Evolutionary conservation across 164 flowering plant species (phyloP).

Genomic region (Cinnamomum chago): DNA sequence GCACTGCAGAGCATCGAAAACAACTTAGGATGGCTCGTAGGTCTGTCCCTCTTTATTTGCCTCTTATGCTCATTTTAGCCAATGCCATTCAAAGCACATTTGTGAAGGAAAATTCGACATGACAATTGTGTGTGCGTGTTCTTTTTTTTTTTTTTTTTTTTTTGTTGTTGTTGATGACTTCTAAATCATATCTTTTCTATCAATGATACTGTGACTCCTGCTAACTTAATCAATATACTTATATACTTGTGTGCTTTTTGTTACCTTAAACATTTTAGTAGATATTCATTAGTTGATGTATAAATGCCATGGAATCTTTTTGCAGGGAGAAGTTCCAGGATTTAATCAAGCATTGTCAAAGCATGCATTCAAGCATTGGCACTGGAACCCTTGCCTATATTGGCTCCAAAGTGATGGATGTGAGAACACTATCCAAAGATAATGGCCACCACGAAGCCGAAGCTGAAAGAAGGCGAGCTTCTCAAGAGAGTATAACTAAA

Average conservation of each 20-base stretch:
- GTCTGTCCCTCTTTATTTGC: slow-evolving; percentile 24
- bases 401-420: slow-evolving; percentile 90
- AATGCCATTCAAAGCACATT: too few species aligned
- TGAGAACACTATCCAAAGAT: slow-evolving; percentile 54
- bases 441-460: slow-evolving; percentile 36
- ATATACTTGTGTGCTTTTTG: too few species aligned
- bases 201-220: too few species aligned
- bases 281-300: neutral
- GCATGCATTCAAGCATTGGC: slow-evolving; percentile 83
- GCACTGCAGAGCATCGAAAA: slow-evolving; percentile 58
- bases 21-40: slow-evolving; percentile 69
- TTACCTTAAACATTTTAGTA: neutral
- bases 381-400: slow-evolving; percentile 86
- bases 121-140: too few species aligned
- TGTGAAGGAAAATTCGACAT: too few species aligned
- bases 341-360: slow-evolving; percentile 67
- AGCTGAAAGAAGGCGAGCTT: slow-evolving; percentile 28
- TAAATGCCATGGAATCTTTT: slow-evolving; percentile 3
- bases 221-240: too few species aligned
- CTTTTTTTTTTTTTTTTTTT: too few species aligned
- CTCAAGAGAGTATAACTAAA: slow-evolving; percentile 28
- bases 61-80: neutral
- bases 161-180: too few species aligned
- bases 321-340: slow-evolving; percentile 72
- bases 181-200: too few species aligned